A percentile compares a stretch with the other conserved stretches of the same genome.
Evolutionary conservation across 164 flowering plant genomes (phyloP).

Genomic region (Warburgia ugandensis): DNA sequence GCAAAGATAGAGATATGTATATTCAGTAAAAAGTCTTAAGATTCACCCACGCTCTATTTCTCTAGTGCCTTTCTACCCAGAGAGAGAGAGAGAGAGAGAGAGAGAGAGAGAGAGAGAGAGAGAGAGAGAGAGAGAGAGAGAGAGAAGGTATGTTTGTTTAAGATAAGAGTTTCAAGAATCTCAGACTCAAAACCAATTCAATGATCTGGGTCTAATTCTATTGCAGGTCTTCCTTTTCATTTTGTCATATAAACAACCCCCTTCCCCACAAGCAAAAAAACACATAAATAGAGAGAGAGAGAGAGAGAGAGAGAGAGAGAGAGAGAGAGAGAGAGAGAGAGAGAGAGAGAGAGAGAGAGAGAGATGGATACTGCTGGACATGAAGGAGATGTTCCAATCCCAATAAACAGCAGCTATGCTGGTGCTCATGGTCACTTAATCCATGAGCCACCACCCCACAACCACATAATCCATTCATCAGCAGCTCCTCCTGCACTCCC

Average conservation of each 20-base stretch:
- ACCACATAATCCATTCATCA: slow-evolving; percentile 29
- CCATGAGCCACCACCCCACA: slow-evolving; percentile 30
- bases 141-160: background rate
- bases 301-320: background rate
- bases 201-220: slow-evolving; percentile 9
- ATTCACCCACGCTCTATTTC: background rate
- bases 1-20: background rate
- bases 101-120: no score
- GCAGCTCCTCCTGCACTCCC: slow-evolving; percentile 15
- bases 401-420: slow-evolving; percentile 41
- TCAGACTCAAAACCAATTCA: slow-evolving; percentile 8
- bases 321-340: slow-evolving; percentile 2
- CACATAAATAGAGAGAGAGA: background rate
- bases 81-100: no score
- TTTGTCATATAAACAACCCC: no score
- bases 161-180: slow-evolving; percentile 7
- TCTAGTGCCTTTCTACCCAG: slow-evolving; percentile 5
- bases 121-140: no score
- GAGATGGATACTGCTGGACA: slow-evolving; percentile 44
- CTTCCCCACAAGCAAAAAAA: no score
- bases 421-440: slow-evolving; percentile 37
- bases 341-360: slow-evolving; percentile 4
- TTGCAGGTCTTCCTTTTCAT: slow-evolving; percentile 5
- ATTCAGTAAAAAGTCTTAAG: background rate
- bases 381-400: slow-evolving; percentile 56